Evolutionary conservation across 1,284 basidiomycete genomes (phyloP).

Genomic region (Trametes sp.): DNA sequence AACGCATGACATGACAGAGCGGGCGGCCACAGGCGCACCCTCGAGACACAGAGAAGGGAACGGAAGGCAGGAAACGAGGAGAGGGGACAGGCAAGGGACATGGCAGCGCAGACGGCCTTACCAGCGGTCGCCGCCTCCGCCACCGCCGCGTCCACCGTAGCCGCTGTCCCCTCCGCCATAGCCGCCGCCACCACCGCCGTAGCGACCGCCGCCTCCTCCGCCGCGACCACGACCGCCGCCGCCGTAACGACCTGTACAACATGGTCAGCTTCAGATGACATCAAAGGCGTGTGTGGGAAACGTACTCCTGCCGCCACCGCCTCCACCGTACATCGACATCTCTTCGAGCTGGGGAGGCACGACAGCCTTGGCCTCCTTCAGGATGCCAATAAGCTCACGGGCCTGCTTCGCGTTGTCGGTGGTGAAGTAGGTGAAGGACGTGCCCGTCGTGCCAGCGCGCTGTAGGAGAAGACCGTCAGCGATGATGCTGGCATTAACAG

Average conservation of each 20-base stretch:
- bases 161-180: constrained; percentile 43
- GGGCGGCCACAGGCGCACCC: constrained; percentile 2
- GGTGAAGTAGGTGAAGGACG: constrained; percentile 96
- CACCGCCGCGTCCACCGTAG: constrained; percentile 41
- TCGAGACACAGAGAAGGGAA: background rate
- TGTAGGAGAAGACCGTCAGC: constrained; percentile 42
- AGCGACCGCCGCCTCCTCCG: constrained; percentile 45
- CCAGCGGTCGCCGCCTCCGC: constrained; percentile 42
- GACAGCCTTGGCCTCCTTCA: constrained; percentile 89
- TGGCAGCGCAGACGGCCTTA: constrained; percentile 26
- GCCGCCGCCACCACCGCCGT: constrained; percentile 49
- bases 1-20: constrained; percentile 9
- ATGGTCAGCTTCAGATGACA: background rate
- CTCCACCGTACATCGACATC: constrained; percentile 89
- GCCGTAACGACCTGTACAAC: constrained; percentile 39
- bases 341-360: constrained; percentile 93
- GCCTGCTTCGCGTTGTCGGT: constrained; percentile 95
- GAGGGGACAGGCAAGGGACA: background rate
- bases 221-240: constrained; percentile 43
- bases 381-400: constrained; percentile 88
- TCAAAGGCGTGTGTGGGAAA: background rate
- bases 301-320: constrained; percentile 76
- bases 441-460: constrained; percentile 91
- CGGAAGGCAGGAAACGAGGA: background rate
- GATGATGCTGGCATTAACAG: background rate